Conservation (phyloP, 345 rosid species). For the Lagerstroemia speciosa region DNA sequence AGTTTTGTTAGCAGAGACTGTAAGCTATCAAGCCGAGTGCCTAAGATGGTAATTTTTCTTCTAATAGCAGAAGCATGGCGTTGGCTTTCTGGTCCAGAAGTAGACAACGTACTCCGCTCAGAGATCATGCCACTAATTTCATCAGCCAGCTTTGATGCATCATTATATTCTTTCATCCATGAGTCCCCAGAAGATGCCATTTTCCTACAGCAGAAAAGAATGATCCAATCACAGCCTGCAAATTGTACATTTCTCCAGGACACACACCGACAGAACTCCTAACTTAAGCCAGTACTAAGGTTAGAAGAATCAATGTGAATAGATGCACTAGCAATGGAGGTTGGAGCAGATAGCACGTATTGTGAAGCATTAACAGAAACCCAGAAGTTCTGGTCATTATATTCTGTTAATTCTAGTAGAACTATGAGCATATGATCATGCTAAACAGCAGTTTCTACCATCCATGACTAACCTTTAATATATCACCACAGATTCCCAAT, state of each 20-base stretch:
- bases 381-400: background rate
- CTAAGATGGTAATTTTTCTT: slow-evolving; percentile 82
- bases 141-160: slow-evolving; percentile 63
- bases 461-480: background rate
- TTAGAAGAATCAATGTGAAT: background rate
- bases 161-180: slow-evolving; percentile 81
- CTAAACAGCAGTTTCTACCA: background rate
- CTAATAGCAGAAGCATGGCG: slow-evolving; percentile 79
- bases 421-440: background rate
- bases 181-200: slow-evolving; percentile 77
- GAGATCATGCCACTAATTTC: slow-evolving; percentile 80
- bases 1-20: slow-evolving; percentile 62
- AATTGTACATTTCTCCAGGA: background rate
- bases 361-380: background rate
- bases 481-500: background rate
- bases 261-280: background rate
- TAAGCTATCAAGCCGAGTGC: slow-evolving; percentile 71
- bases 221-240: background rate
- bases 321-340: background rate
- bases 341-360: background rate
- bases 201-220: slow-evolving; percentile 13
- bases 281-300: background rate
- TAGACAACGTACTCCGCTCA: slow-evolving; percentile 42
- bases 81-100: slow-evolving; percentile 75
- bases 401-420: background rate